Base-by-base conservation (phyloP, 805 yeast species). In the Ogataea saltuana region DNA sequence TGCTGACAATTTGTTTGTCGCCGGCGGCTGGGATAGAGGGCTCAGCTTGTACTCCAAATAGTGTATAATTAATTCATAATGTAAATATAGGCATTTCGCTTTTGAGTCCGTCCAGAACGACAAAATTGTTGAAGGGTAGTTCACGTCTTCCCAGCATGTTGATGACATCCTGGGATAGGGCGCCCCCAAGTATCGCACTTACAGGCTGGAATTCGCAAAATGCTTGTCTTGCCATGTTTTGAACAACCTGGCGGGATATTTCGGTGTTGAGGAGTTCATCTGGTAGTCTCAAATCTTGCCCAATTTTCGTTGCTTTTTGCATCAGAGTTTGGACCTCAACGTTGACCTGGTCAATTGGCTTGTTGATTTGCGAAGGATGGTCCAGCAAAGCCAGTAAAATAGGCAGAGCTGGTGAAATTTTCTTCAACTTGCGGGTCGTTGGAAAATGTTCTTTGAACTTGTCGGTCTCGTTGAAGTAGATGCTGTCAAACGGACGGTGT, bases 101-200 rank as follows among this genome's bases (percentile, higher is more conserved):
- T 15, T 72, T 71, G 13, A 72, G 63, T 9, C 91, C 89, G 66
- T 93, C 96, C 28, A 90, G 71, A 1, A 91, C 66, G 50, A 86
- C 71, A 40, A 87, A 71, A 60, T 93, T 93, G 60, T 88, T 90
- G 28, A 90, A 71, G 3, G 97, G 96, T 31, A 81, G 72, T 54
- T 87, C 89, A 52, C 82, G 79, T 52, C 78, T 77, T 32, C 93
- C 84, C 40, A 91, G 64, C 42, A 75, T 80, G 65, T 93, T 93
- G 34, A 93, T 85, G 11, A 88, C 83, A 60, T 90, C 97, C 64
- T 93, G 99, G 2, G 95, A 85, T 18, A 91, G 64, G 1, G 88
- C 75, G 1, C 98, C 99, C 5, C 98, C 99, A 6, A 91, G 53
- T 2, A 93, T 77, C 0, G 98, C 95, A 4, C 93, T 80, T 0